Percentiles rank a stretch among this genome's conserved stretches.
These are phyloP conservation scores for Penicillium taxi DNA, from an alignment of 495 filamentous ascomycete genomes.

Conservation along the genomic window DNA sequence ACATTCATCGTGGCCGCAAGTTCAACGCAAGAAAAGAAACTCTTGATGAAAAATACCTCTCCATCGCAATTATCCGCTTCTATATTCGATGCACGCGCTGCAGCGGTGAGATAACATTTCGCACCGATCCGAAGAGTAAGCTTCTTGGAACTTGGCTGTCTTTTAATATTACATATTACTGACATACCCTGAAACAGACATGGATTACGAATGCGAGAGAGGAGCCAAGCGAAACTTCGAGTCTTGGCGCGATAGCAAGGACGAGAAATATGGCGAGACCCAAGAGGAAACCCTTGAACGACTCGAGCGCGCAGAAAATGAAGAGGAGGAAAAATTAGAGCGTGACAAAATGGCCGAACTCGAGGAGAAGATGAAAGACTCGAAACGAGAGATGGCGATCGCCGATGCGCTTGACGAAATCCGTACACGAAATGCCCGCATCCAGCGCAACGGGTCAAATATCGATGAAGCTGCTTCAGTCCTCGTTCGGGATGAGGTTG, in stretches of 20 bases:
- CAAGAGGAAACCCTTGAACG: conserved; percentile 81
- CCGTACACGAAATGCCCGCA: conserved; percentile 76
- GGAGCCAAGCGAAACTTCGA: conserved; percentile 93
- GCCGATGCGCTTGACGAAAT: conserved; percentile 97
- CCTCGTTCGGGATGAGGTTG: conserved; percentile 34
- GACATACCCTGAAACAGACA: conserved; percentile 28
- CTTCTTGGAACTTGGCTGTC: background rate
- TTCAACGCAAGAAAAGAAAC: conserved; percentile 97
- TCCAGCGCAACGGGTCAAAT: conserved; percentile 62
- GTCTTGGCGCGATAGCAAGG: conserved; percentile 60
- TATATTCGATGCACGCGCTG: conserved; percentile 94
- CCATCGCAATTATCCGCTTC: conserved; percentile 85
- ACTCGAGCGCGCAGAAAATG: conserved; percentile 63
- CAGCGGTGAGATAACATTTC: conserved; percentile 83
- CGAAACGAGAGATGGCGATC: conserved; percentile 94
- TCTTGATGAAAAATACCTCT: conserved; percentile 83
- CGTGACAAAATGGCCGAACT: conserved; percentile 70
- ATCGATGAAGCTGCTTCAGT: conserved; percentile 40
- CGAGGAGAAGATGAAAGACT: conserved; percentile 78
- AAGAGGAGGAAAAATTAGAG: conserved; percentile 48
- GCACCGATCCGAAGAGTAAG: conserved; percentile 83
- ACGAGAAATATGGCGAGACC: conserved; percentile 57
- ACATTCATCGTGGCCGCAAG: conserved; percentile 93
- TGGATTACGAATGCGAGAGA: conserved; percentile 81
- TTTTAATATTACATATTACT: background rate